A percentile compares a stretch with the other conserved stretches of the same genome.
These are phyloP conservation scores for Rhynchospora tenuis DNA, from an alignment of 176 grass and related monocot genomes.

Conservation along the genomic window DNA sequence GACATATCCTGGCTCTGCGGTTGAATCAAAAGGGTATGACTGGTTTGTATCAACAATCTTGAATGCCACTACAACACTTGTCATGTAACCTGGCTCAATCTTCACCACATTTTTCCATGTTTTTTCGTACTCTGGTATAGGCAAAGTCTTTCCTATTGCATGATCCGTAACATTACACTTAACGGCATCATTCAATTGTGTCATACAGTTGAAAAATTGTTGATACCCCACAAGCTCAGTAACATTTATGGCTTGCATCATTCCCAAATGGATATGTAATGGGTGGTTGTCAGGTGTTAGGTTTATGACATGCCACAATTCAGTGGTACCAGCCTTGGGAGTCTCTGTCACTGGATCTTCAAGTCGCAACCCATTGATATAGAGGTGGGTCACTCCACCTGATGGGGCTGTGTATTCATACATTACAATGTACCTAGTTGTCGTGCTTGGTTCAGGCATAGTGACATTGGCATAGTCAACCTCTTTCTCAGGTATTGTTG, in stretches of 20 bases:
- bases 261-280: constrained; percentile 61
- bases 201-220: constrained; percentile 40
- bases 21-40: constrained; percentile 62
- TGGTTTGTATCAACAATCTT: constrained; percentile 45
- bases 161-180: constrained; percentile 40
- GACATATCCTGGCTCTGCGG: constrained; percentile 66
- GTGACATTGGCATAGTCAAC: neutral
- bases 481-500: constrained; percentile 17
- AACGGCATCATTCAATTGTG: constrained; percentile 37
- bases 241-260: constrained; percentile 37
- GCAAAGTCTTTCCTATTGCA: constrained; percentile 30
- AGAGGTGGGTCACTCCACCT: constrained; percentile 38
- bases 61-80: constrained; percentile 56
- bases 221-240: constrained; percentile 13
- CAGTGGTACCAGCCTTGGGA: constrained; percentile 37
- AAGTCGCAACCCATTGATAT: constrained; percentile 63
- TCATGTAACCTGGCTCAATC: constrained; percentile 47
- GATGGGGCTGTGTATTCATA: constrained; percentile 13
- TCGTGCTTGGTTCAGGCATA: constrained; percentile 6
- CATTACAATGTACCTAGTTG: constrained; percentile 24
- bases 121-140: constrained; percentile 48
- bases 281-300: constrained; percentile 75
- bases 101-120: constrained; percentile 80
- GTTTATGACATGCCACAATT: constrained; percentile 84
- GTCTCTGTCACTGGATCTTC: constrained; percentile 71